Evolutionary conservation across 202 grass and related monocot species (phyloP), one percentile per base, ranked within the genome.

Genomic region (Setaria italica): DNA sequence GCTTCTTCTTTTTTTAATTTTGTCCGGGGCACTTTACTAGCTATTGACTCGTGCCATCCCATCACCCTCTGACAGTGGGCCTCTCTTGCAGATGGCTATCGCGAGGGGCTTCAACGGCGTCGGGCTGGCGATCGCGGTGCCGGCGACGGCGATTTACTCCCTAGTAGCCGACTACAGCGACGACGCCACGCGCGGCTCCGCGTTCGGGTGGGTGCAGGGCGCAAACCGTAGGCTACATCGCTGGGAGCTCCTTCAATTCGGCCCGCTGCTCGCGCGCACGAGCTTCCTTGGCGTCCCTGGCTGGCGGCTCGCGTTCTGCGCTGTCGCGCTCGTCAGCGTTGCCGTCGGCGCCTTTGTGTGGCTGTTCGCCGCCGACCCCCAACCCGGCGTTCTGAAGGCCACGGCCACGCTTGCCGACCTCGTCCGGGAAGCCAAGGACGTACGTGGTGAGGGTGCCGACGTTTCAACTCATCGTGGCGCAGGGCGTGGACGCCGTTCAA

Each of bases 171-270:
- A 97, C 81, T 92, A 82, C 72, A 92, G 88, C 60, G 81, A 92
- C 7, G 84, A 92, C 14, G 55, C 64, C 48, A 90, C 90, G 76
- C 88, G 92, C 4, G 90, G 94, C 15, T 19, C 65, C 9, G 94
- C 90, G 60, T 97, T 97, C 43, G 92, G 90, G 80, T 97, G 94
- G 92, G 74, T 97, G 48, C 20, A 86, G 91, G 83, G 86, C 92
- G 77, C 67, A 85, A 9, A 62, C 59, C 57, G 0, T 92, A 51
- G 94, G 94, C 0, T 46, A 54, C 13, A 76, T 94, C 56, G 65
- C 84, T 10, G 94, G 94, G n/a, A 67, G 71, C 50, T 79, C 80
- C 32, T 25, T 25, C 25, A 25, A 25, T 47, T 94, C 37, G 81
- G 85, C 78, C 71, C 94, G 29, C 50, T 94, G 32, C 79, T 94